A percentile compares a stretch with the other conserved stretches of the same genome.
Conservation (phyloP, 805 yeast genomes). For the Saccharomycopsis javanensis region DNA sequence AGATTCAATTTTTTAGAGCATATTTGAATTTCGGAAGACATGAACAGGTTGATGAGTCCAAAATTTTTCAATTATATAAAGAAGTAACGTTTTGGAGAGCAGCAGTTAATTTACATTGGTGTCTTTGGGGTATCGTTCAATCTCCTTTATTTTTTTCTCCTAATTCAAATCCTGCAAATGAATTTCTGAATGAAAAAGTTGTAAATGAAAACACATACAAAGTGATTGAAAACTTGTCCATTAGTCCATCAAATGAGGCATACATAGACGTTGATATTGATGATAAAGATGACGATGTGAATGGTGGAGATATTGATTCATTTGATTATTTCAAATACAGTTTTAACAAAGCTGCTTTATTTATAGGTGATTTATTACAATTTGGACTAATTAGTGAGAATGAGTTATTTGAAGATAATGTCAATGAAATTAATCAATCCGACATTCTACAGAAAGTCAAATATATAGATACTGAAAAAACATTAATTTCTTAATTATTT, state of each 20-base stretch:
- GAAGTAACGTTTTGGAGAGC: conserved; percentile 75
- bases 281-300: conserved; percentile 19
- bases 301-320: conserved; percentile 41
- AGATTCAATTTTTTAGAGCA: conserved; percentile 61
- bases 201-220: conserved; percentile 27
- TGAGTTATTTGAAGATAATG: not conserved
- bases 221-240: conserved; percentile 20
- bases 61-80: conserved; percentile 38
- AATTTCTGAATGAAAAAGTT: conserved; percentile 40
- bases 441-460: not conserved
- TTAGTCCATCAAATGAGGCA: not conserved
- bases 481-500: not conserved
- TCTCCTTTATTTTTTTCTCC: conserved; percentile 34
- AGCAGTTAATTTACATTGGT: conserved; percentile 71
- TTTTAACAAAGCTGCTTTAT: conserved; percentile 59
- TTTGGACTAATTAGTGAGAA: conserved; percentile 37
- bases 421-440: not conserved
- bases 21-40: conserved; percentile 34
- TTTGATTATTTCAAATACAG: conserved; percentile 76
- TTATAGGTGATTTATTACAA: conserved; percentile 64
- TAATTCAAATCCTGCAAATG: conserved; percentile 21
- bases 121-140: conserved; percentile 86
- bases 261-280: not conserved
- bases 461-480: not conserved
- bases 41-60: conserved; percentile 33